Base-by-base conservation (phyloP, 345 rosid genomes). In the Durio zibethinus region DNA sequence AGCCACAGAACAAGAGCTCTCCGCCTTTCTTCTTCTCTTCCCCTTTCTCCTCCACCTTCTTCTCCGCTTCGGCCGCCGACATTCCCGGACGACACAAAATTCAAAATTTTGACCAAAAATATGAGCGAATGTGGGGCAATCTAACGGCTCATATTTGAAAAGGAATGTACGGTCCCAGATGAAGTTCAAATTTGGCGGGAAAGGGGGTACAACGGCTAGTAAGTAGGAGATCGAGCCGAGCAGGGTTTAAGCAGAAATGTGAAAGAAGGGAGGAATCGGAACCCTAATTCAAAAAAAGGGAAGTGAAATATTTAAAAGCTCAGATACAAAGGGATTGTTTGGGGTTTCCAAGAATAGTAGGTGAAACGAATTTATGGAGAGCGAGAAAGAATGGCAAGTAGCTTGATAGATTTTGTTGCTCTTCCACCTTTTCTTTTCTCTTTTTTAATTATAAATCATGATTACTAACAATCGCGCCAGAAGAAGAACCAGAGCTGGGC, bases 1-100 rank as follows among this genome's bases (percentile, higher is more conserved):
- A 89, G 7, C 98, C 99, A 47, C 99, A 96, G 84, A 93, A 91
- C 86, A 96, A 81, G 10, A 93, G 82, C 86, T 96, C 99, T 16
- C 99, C 98, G 70, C 92, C 97, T 68, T 89, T 89, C 35, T n/a
- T 76, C 73, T 87, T 80, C 95, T 79, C 78, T 15, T 47, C 57
- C 73, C 7, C 83, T 79, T 81, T 85, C 86, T 87, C 89, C 78
- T 36, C 38, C 38, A 36, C 38, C 38, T 36, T 36, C 38, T 36
- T 36, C 85, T 88, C 89, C 77, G 81, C 87, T 67, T 82, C 87
- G 53, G 69, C 82, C 43, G 80, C 80, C 67, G 94, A 86, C 98
- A 93, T 82, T 65, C 77, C n/a, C 75, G 18, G 64, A 43, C 21
- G 3, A 78, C 12, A 31, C 52, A 54, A 33, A 4, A 38, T 61